Evolutionary conservation across 495 filamentous ascomycete species (phyloP).

Genomic region (Neurospora tetrasperma): DNA sequence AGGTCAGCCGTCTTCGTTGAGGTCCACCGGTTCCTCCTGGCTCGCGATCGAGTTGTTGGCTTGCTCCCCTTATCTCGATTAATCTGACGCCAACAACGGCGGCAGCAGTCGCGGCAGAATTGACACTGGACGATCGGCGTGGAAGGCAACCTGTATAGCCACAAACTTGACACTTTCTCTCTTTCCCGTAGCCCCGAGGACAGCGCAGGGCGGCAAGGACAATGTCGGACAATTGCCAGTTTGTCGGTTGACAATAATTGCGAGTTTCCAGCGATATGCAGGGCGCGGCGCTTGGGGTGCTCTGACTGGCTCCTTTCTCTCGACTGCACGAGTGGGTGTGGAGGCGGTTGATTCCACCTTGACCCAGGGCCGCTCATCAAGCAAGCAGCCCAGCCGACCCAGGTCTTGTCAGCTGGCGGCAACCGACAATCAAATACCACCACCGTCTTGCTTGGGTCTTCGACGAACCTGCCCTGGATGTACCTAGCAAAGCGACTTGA

Average conservation of each 20-base stretch:
- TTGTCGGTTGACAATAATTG: not conserved
- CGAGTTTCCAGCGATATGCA: conserved; percentile 5
- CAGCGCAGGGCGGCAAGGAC: not conserved
- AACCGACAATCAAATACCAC: not conserved
- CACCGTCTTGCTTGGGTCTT: no score
- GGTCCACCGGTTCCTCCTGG: not conserved
- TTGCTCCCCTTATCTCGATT: not conserved
- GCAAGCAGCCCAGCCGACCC: not conserved
- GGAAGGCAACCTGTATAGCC: not conserved
- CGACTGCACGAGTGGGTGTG: not conserved
- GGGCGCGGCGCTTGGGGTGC: not conserved
- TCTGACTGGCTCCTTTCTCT: not conserved
- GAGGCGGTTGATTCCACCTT: not conserved
- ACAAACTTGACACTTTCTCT: not conserved
- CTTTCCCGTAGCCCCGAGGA: not conserved
- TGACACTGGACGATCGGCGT: not conserved
- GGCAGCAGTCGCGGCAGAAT: not conserved
- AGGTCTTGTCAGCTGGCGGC: not conserved
- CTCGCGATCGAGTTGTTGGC: not conserved
- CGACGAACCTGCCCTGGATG: no score
- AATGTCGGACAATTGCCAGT: conserved; percentile 2
- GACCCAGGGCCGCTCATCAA: not conserved
- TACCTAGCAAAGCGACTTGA: no score
- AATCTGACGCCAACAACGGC: not conserved
- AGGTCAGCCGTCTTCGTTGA: not conserved